phyloP scores from a whole-genome alignment of 2,329 filamentous ascomycete genomes.

The Diaporthe citri region DNA sequence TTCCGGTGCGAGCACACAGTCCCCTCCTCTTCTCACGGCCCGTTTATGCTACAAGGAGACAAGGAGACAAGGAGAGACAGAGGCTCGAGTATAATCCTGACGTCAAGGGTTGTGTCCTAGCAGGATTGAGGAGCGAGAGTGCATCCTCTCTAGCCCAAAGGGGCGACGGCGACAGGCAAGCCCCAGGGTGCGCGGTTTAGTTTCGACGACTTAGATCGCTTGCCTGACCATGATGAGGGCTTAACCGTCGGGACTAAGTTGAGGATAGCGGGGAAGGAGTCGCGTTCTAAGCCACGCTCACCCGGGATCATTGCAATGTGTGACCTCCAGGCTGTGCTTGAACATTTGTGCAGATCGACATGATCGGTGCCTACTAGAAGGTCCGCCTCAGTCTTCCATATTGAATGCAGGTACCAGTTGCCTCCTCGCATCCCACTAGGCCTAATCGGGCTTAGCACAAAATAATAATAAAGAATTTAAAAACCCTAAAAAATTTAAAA shows the following conservation, averaged over 20 bases:
- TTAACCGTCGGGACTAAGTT: constrained; percentile 18
- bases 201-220: constrained; percentile 23
- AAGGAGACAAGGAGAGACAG: neutral
- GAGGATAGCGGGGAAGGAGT: constrained; percentile 23
- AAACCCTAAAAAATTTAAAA: neutral
- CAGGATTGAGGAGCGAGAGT: constrained; percentile 24
- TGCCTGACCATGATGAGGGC: neutral
- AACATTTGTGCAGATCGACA: neutral
- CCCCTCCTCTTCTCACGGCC: neutral
- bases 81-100: constrained; percentile 7
- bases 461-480: neutral
- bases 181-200: constrained; percentile 1
- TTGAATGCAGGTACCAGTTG: constrained; percentile 4
- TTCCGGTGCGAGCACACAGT: constrained; percentile 2
- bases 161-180: constrained; percentile 22
- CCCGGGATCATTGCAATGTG: constrained; percentile 1
- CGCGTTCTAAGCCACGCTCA: constrained; percentile 14
- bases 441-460: neutral
- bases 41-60: neutral
- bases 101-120: constrained; percentile 16
- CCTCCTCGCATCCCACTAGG: no score
- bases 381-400: neutral
- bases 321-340: neutral
- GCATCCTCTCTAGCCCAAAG: constrained; percentile 29
- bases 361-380: constrained; percentile 23